Conservation (phyloP, 2,329 filamentous ascomycete species). For the Botryotinia narcissicola region DNA sequence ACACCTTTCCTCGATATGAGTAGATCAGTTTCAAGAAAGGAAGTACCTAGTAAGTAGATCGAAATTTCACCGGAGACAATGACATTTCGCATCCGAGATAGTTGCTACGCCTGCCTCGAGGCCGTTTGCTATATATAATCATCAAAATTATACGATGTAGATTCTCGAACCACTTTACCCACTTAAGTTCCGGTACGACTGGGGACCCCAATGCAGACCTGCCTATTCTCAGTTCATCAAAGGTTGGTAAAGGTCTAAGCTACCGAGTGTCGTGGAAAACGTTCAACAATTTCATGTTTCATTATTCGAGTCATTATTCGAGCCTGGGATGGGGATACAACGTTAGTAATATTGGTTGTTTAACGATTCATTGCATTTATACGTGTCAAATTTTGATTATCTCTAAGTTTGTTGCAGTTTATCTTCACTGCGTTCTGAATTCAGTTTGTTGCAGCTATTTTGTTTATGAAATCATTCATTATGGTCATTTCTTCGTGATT, state of each 20-base stretch:
- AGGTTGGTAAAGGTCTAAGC: background rate
- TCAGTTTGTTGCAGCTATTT: background rate
- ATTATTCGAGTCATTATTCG: background rate
- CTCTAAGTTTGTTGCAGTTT: background rate
- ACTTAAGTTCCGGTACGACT: background rate
- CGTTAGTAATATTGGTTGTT: background rate
- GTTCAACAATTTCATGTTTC: background rate
- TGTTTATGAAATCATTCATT: constrained; percentile 9
- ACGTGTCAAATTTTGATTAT: constrained; percentile 5
- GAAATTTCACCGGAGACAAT: background rate
- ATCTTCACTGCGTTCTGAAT: constrained; percentile 1
- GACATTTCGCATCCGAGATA: background rate
- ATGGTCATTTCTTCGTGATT: constrained; percentile 13
- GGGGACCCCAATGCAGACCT: background rate
- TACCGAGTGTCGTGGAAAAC: background rate
- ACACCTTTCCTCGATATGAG: background rate
- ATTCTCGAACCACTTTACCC: background rate
- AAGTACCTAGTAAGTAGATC: background rate
- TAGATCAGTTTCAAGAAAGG: background rate
- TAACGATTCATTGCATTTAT: background rate
- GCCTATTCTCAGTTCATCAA: background rate
- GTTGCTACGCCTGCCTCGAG: background rate
- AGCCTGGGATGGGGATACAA: background rate
- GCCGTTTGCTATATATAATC: background rate
- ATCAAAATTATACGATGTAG: background rate